phyloP scores from a whole-genome alignment of 176 grass and related monocot species.

The Poa annua region DNA sequence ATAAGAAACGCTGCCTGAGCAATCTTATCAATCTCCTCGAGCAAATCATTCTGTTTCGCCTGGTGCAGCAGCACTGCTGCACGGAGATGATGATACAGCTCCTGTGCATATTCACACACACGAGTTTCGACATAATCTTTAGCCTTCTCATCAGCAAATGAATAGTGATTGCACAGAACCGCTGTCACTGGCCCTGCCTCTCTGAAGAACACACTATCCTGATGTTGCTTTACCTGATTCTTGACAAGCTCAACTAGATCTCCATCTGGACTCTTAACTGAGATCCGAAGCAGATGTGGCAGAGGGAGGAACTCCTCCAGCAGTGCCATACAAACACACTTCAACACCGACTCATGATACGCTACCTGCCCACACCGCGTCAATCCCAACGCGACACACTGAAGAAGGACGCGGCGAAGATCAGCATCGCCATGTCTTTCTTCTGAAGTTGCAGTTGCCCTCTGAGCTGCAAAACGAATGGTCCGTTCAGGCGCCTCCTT shows the following conservation, averaged over 20 bases:
- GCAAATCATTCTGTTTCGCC: conserved; percentile 53
- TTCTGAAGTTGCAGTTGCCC: conserved; percentile 28
- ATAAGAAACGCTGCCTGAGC: conserved; percentile 87
- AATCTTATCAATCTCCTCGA: conserved; percentile 66
- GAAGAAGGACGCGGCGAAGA: conserved; percentile 44
- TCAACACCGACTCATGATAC: conserved; percentile 56
- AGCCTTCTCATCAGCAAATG: conserved; percentile 52
- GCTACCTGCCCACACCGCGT: conserved; percentile 57
- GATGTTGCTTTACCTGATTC: conserved; percentile 55
- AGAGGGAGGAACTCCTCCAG: conserved; percentile 71
- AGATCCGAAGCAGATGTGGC: conserved; percentile 50
- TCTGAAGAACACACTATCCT: conserved; percentile 66
- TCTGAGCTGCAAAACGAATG: conserved; percentile 59
- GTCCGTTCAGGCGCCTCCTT: conserved; percentile 60
- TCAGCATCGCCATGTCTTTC: conserved; percentile 38
- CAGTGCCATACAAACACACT: conserved; percentile 55
- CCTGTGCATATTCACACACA: conserved; percentile 69
- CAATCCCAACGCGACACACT: conserved; percentile 73
- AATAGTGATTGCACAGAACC: conserved; percentile 84
- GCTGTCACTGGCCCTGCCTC: conserved; percentile 80
- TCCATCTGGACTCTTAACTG: conserved; percentile 40
- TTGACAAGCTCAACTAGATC: conserved; percentile 32
- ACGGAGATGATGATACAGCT: conserved; percentile 69
- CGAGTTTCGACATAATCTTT: conserved; percentile 56
- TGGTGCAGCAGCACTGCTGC: conserved; percentile 52